A percentile compares a stretch with the other conserved stretches of the same genome.
Evolutionary conservation across 2,329 filamentous ascomycete species (phyloP).

Genomic region (Sporothrix schenckii): DNA sequence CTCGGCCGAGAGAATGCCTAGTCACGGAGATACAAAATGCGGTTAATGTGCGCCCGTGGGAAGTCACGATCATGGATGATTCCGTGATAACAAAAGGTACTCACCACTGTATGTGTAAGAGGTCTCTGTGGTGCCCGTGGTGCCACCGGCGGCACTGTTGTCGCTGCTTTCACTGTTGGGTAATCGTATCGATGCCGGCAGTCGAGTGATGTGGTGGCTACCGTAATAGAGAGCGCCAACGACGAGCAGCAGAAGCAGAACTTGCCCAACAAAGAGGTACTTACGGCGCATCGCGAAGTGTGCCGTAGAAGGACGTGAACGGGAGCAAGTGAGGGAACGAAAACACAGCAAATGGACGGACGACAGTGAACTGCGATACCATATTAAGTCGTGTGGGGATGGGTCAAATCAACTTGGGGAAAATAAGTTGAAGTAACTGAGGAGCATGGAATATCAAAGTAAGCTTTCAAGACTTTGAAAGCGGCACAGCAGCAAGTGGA

Average conservation of each 20-base stretch:
- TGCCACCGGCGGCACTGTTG: background rate
- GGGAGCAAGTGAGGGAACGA: background rate
- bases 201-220: slow-evolving; percentile 24
- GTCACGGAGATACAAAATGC: background rate
- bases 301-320: background rate
- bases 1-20: background rate
- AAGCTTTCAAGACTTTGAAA: no score
- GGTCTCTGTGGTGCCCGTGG: background rate
- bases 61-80: background rate
- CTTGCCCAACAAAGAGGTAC: slow-evolving; percentile 28
- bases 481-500: no score
- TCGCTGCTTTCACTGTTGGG: background rate
- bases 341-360: background rate
- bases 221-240: slow-evolving; percentile 32
- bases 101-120: background rate
- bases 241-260: slow-evolving; percentile 32
- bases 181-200: slow-evolving; percentile 7
- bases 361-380: background rate
- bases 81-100: background rate
- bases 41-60: background rate
- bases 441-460: no score
- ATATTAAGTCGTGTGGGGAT: background rate
- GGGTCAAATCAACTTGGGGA: no score
- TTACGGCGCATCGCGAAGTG: slow-evolving; percentile 32
- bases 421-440: no score